These are phyloP conservation scores for Pisolithus marmoratus DNA, from an alignment of 768 basidiomycete species.

Conservation along the genomic window DNA sequence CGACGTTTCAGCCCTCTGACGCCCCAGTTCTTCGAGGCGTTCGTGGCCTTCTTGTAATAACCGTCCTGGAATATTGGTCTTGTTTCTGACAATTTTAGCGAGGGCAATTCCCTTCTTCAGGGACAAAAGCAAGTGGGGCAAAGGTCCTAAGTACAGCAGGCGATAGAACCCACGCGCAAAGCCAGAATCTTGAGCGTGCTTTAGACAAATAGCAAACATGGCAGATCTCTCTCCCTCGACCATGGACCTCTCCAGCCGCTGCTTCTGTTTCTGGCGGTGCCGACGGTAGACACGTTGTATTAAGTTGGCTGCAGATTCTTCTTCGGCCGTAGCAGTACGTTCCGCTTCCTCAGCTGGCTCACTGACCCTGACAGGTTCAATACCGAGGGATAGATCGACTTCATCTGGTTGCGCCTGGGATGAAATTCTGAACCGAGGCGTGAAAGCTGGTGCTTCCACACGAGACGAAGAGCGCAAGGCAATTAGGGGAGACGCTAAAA, in stretches of 20 bases:
- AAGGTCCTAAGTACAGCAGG: conserved; percentile 29
- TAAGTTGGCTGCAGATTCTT: conserved; percentile 8
- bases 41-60: conserved; percentile 25
- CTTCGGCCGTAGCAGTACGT: conserved; percentile 12
- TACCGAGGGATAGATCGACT: neutral
- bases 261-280: neutral
- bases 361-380: no score
- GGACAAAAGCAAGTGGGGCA: conserved; percentile 38
- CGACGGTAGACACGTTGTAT: conserved; percentile 18
- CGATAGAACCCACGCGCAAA: conserved; percentile 32
- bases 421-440: conserved; percentile 4
- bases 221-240: conserved; percentile 14
- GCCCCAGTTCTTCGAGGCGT: conserved; percentile 29
- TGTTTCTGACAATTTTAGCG: conserved; percentile 25
- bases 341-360: no score
- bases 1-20: conserved; percentile 5
- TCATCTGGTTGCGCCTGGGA: neutral
- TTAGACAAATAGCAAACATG: conserved; percentile 26
- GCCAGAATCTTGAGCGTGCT: conserved; percentile 17
- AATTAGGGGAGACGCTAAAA: conserved; percentile 18
- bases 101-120: conserved; percentile 30
- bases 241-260: conserved; percentile 10
- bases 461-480: conserved; percentile 11
- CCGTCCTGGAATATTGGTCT: conserved; percentile 22
- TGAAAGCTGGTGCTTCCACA: conserved; percentile 13